Evolutionary conservation across 2,329 filamentous ascomycete genomes (phyloP).

Genomic region (Paecilomyces sp.): DNA sequence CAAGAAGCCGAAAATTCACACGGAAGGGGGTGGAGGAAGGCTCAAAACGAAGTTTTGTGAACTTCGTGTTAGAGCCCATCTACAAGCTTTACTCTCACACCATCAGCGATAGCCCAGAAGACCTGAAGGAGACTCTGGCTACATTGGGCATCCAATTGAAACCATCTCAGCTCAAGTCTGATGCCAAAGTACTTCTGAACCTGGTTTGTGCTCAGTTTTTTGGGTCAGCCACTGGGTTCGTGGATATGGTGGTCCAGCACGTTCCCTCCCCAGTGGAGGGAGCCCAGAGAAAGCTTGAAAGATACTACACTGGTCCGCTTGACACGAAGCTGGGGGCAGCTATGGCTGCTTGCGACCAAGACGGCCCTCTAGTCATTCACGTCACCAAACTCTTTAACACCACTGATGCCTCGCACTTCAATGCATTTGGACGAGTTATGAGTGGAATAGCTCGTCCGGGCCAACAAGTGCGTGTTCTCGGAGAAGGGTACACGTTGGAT

Average conservation of each 20-base stretch:
- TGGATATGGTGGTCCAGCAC: slow-evolving; percentile 90
- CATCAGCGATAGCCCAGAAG: slow-evolving; percentile 80
- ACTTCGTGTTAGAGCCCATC: slow-evolving; percentile 91
- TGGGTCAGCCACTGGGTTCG: slow-evolving; percentile 78
- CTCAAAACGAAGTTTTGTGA: slow-evolving; percentile 79
- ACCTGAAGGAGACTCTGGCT: slow-evolving; percentile 70
- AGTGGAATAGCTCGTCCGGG: slow-evolving; percentile 82
- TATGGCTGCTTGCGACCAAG: slow-evolving; percentile 77
- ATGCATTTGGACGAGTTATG: slow-evolving; percentile 84
- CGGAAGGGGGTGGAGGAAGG: slow-evolving; percentile 75
- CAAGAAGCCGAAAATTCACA: slow-evolving; percentile 81
- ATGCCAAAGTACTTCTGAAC: slow-evolving; percentile 82
- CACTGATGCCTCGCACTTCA: slow-evolving; percentile 81
- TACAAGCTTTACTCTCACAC: slow-evolving; percentile 97
- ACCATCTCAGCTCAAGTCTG: slow-evolving; percentile 82
- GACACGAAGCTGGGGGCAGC: slow-evolving; percentile 73
- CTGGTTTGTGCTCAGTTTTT: slow-evolving; percentile 95
- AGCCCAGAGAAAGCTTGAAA: slow-evolving; percentile 67
- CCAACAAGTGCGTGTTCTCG: slow-evolving; percentile 79
- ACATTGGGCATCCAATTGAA: slow-evolving; percentile 80
- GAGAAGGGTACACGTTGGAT: slow-evolving; percentile 91
- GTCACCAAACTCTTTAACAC: slow-evolving; percentile 91
- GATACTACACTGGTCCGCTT: slow-evolving; percentile 84
- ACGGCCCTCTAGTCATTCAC: slow-evolving; percentile 86
- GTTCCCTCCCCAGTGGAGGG: slow-evolving; percentile 79